A percentile compares a stretch with the other conserved stretches of the same genome.
Conservation (phyloP, 371 early-diverging fungal genomes). For the Funneliformis caledonium region DNA sequence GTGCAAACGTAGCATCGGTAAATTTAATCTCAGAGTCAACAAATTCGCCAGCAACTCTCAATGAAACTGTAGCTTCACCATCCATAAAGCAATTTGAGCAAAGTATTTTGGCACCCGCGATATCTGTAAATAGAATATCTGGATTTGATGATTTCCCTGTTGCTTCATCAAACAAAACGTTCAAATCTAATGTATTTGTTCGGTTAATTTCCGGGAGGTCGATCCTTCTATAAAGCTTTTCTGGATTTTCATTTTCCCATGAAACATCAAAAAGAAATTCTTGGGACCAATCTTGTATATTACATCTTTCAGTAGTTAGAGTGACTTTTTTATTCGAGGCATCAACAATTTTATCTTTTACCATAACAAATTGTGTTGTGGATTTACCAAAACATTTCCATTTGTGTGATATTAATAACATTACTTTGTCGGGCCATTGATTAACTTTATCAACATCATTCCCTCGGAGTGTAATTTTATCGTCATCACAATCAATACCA, state of each 20-base stretch:
- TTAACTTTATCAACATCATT: neutral
- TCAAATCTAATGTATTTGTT: neutral
- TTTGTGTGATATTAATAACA: conserved; percentile 13
- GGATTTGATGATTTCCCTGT: conserved; percentile 20
- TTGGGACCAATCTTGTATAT: neutral
- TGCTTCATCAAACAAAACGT: conserved; percentile 7
- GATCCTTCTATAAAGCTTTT: neutral
- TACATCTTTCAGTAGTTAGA: conserved; percentile 8
- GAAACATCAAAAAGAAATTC: neutral
- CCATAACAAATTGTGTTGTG: neutral
- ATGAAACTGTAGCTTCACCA: neutral
- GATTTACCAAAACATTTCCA: conserved; percentile 27
- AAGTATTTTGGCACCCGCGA: neutral
- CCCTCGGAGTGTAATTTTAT: neutral
- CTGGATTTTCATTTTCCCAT: neutral
- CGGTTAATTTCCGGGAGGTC: neutral
- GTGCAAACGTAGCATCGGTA: conserved; percentile 1
- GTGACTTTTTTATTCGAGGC: neutral
- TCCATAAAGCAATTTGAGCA: conserved; percentile 15
- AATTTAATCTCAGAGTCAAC: neutral
- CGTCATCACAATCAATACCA: neutral
- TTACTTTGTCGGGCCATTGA: conserved; percentile 7
- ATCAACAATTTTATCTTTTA: neutral
- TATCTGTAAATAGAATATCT: neutral
- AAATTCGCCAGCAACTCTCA: neutral